Percentiles rank a stretch among this genome's conserved stretches.
Evolutionary conservation across 1,139 yeast genomes (phyloP).

Genomic region (Lodderomyces jiufengensis): DNA sequence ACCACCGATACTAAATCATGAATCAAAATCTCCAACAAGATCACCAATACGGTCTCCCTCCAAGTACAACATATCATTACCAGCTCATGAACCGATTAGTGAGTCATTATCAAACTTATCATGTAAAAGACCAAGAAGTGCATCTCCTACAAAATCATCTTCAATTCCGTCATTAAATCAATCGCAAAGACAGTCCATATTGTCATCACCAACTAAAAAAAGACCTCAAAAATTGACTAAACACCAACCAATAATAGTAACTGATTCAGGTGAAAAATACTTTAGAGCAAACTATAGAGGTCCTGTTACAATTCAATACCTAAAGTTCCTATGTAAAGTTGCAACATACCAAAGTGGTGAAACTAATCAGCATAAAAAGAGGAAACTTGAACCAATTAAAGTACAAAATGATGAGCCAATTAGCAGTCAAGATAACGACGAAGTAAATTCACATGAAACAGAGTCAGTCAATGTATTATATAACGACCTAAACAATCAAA

Average conservation of each 20-base stretch:
- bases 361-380: background rate
- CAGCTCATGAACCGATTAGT: background rate
- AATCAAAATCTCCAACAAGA: background rate
- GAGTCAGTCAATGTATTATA: no score
- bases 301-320: constrained; percentile 38
- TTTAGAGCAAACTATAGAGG: constrained; percentile 36
- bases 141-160: background rate
- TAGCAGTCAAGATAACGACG: no score
- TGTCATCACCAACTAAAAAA: constrained; percentile 1
- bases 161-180: constrained; percentile 1
- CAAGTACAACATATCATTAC: background rate
- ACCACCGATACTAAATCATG: background rate
- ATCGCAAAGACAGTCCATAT: background rate
- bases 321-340: constrained; percentile 34
- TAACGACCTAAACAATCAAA: no score
- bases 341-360: constrained; percentile 10
- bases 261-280: constrained; percentile 21
- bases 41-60: background rate
- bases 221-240: constrained; percentile 2
- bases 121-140: background rate
- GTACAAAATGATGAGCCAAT: background rate
- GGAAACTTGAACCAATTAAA: background rate
- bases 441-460: no score
- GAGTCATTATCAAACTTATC: background rate
- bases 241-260: constrained; percentile 15